Evolutionary conservation across 1,284 basidiomycete species (phyloP).

Genomic region (Stereum hirsutum): DNA sequence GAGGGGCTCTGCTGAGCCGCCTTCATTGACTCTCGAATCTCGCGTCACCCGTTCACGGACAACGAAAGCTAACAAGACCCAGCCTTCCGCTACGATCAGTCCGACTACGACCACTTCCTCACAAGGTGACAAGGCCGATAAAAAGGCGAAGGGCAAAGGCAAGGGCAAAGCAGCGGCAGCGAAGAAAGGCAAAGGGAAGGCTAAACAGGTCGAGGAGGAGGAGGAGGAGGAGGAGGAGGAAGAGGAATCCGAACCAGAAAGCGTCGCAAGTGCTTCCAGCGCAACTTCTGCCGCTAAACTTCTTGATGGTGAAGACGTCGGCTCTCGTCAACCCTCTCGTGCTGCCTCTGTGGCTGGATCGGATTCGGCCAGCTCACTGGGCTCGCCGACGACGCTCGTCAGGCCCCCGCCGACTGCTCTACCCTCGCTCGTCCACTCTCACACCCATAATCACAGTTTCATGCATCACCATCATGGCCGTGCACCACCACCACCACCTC

Average conservation of each 20-base stretch:
- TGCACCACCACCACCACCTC: slow-evolving; percentile 7
- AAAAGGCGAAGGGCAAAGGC: neutral
- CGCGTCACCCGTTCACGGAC: slow-evolving; percentile 3
- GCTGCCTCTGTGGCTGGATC: slow-evolving; percentile 10
- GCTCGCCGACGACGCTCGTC: too few relatives aligned
- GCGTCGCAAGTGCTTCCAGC: neutral
- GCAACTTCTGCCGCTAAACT: neutral
- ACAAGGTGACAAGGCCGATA: neutral
- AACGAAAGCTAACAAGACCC: neutral
- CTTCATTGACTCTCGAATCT: neutral
- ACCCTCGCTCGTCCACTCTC: slow-evolving; percentile 11
- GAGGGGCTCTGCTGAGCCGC: neutral
- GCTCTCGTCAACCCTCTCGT: neutral
- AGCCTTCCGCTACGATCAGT: too few relatives aligned
- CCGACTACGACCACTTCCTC: too few relatives aligned
- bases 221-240: slow-evolving; percentile 2
- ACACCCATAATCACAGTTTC: slow-evolving; percentile 9
- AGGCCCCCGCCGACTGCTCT: neutral
- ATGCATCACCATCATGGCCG: slow-evolving; percentile 9
- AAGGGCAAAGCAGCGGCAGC: slow-evolving; percentile 3
- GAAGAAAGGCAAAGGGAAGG: slow-evolving; percentile 2
- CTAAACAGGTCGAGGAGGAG: neutral
- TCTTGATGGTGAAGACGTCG: neutral
- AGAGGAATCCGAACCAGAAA: too few relatives aligned
- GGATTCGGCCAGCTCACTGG: slow-evolving; percentile 16